phyloP scores from a whole-genome alignment of 78 protist genomes.

The Protostelium mycophagum region DNA sequence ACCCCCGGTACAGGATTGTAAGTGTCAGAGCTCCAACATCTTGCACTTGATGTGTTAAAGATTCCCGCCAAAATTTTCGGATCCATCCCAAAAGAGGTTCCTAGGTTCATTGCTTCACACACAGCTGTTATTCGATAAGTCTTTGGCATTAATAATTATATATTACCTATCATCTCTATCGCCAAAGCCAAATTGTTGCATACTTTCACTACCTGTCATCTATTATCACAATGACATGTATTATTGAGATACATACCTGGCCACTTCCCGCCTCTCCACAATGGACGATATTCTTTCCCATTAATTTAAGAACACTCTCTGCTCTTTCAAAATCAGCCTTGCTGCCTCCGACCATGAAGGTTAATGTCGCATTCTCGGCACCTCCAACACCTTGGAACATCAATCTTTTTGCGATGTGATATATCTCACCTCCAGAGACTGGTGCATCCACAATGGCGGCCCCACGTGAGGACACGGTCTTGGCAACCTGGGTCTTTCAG shows the following conservation, averaged over 20 bases:
- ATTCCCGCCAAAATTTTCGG: constrained; percentile 84
- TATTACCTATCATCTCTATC: constrained; percentile 62
- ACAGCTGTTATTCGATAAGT: constrained; percentile 30
- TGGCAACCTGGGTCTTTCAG: constrained; percentile 21
- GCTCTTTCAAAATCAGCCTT: constrained; percentile 61
- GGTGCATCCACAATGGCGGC: constrained; percentile 79
- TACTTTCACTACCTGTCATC: constrained; percentile 82
- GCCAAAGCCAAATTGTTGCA: constrained; percentile 88
- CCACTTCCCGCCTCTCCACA: constrained; percentile 81
- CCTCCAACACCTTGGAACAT: constrained; percentile 44
- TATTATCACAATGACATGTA: constrained; percentile 74
- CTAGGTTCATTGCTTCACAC: constrained; percentile 86
- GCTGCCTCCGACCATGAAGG: constrained; percentile 91
- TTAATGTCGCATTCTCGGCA: constrained; percentile 85
- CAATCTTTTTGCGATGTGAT: too few relatives aligned
- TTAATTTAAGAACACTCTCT: constrained; percentile 35
- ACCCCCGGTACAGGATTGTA: constrained; percentile 95
- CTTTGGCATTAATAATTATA: neutral
- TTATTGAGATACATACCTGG: constrained; percentile 63
- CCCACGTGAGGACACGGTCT: constrained; percentile 19
- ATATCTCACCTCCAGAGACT: constrained; percentile 72
- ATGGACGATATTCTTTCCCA: constrained; percentile 87
- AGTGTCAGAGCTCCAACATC: constrained; percentile 92
- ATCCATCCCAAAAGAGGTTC: constrained; percentile 83
- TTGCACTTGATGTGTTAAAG: constrained; percentile 85